These are phyloP conservation scores for Dactylonectria estremocensis DNA, from an alignment of 2,329 filamentous ascomycete species.

Conservation along the genomic window DNA sequence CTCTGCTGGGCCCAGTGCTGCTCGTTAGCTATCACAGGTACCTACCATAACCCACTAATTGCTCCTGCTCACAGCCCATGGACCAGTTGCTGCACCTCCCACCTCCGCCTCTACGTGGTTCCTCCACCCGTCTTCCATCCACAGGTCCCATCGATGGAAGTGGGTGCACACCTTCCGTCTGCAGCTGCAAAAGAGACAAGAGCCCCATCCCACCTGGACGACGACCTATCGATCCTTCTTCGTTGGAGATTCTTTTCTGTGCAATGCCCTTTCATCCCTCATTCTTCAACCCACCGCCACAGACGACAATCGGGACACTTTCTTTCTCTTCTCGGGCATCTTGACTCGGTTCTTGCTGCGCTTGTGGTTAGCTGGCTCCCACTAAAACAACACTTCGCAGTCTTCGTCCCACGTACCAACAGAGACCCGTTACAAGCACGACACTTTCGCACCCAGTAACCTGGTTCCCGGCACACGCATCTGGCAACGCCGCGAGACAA, in stretches of 20 bases:
- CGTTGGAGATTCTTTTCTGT: not conserved
- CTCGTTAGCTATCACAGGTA: no score
- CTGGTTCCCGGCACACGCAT: slow-evolving; percentile 11
- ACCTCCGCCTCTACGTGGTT: not conserved
- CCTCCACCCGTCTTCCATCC: not conserved
- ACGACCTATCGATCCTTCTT: slow-evolving; percentile 9
- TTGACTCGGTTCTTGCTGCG: not conserved
- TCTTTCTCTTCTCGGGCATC: not conserved
- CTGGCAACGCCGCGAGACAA: slow-evolving; percentile 1
- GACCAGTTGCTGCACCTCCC: not conserved
- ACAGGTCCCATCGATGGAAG: not conserved
- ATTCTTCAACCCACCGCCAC: not conserved
- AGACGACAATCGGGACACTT: not conserved
- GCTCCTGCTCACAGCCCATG: not conserved
- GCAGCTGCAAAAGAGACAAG: slow-evolving; percentile 13
- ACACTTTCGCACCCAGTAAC: slow-evolving; percentile 5
- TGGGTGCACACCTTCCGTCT: not conserved
- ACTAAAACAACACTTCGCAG: not conserved
- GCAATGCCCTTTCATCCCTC: slow-evolving; percentile 15
- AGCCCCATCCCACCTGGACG: slow-evolving; percentile 20
- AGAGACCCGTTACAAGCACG: not conserved
- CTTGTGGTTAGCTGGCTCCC: not conserved
- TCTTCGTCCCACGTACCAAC: not conserved
- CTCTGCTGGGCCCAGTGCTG: not conserved
- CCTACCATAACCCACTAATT: no score